phyloP scores from a whole-genome alignment of 2,329 filamentous ascomycete genomes.

The Calonectria pauciramosa region DNA sequence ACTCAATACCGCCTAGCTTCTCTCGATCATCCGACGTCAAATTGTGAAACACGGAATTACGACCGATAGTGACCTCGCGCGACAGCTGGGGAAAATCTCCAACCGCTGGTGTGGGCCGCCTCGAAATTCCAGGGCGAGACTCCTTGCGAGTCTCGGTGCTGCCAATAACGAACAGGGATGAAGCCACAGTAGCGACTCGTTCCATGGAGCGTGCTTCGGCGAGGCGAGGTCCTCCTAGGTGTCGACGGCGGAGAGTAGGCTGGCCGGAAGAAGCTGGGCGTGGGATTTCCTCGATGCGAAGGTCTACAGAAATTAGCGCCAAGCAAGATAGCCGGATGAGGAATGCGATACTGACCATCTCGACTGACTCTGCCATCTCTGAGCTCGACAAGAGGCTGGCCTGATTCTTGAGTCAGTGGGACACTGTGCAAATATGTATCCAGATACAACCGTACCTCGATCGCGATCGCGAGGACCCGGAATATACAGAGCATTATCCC shows the following conservation, averaged over 20 bases:
- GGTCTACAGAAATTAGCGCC: conserved; percentile 31
- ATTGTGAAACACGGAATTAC: conserved; percentile 62
- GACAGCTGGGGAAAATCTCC: conserved; percentile 56
- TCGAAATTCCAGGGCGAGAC: conserved; percentile 15
- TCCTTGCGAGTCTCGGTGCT: conserved; percentile 34
- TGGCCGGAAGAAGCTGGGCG: conserved; percentile 28
- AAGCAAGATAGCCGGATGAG: not conserved
- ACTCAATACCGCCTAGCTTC: conserved; percentile 66
- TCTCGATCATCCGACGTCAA: conserved; percentile 57
- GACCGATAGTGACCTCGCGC: conserved; percentile 57
- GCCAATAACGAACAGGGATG: conserved; percentile 57
- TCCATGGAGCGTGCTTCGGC: conserved; percentile 53
- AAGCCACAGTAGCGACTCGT: conserved; percentile 48
- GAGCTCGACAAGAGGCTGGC: conserved; percentile 46
- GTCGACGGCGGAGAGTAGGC: conserved; percentile 41
- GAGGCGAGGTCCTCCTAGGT: conserved; percentile 41
- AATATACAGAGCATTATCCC: conserved; percentile 46
- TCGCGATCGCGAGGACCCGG: conserved; percentile 51
- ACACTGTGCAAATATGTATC: not conserved
- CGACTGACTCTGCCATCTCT: conserved; percentile 35
- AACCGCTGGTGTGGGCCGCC: conserved; percentile 32
- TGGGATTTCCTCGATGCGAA: conserved; percentile 33
- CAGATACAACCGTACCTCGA: conserved; percentile 33
- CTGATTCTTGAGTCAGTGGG: conserved; percentile 31
- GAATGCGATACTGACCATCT: conserved; percentile 32